These are phyloP conservation scores for Pseudozyma tsukubaensis DNA, from an alignment of 1,284 basidiomycete genomes.

Conservation along the genomic window DNA sequence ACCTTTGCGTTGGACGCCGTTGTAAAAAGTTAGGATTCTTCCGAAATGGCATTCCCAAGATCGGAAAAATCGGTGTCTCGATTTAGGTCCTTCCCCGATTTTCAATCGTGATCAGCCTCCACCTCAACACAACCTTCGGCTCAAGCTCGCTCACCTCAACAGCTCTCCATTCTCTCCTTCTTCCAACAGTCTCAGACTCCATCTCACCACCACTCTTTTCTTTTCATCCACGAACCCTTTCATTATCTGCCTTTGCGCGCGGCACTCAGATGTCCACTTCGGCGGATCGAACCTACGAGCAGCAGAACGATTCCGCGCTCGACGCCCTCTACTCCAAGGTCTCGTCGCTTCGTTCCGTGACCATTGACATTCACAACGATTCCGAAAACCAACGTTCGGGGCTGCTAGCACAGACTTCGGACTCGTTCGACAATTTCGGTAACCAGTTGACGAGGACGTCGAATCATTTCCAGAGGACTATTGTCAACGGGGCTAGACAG, in stretches of 20 bases:
- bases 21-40: constrained; percentile 3
- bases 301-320: constrained; percentile 65
- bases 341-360: constrained; percentile 59
- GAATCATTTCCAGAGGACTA: constrained; percentile 45
- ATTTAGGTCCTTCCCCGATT: neutral
- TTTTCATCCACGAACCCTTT: neutral
- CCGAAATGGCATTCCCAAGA: neutral
- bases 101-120: constrained; percentile 1
- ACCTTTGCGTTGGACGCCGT: too few species aligned
- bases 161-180: neutral
- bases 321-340: constrained; percentile 62
- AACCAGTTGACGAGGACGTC: constrained; percentile 47
- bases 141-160: constrained; percentile 2
- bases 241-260: neutral
- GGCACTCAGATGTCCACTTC: constrained; percentile 46
- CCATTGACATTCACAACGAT: constrained; percentile 63
- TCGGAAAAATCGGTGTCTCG: neutral
- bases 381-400: constrained; percentile 55
- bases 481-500: constrained; percentile 49
- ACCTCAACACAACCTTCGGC: constrained; percentile 1
- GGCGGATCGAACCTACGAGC: constrained; percentile 59
- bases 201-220: neutral
- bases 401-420: constrained; percentile 42
- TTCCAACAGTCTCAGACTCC: neutral
- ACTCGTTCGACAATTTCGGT: constrained; percentile 51